These are phyloP conservation scores for Mycosphaerella arachidis DNA, from an alignment of 2,329 filamentous ascomycete species.

Conservation along the genomic window DNA sequence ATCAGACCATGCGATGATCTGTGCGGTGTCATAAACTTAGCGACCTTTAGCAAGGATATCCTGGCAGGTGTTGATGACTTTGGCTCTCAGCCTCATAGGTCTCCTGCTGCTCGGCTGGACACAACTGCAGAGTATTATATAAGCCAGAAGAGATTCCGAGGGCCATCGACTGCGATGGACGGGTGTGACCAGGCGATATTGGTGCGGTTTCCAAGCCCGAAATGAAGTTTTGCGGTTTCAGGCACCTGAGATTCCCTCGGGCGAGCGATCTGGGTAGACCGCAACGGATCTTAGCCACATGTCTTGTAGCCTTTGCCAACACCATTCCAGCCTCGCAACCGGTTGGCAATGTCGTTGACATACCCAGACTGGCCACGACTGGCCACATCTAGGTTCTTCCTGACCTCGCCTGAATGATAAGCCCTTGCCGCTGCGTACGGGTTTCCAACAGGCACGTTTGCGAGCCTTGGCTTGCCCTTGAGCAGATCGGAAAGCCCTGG, in stretches of 20 bases:
- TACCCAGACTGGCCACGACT: constrained; percentile 10
- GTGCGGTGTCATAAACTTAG: no score
- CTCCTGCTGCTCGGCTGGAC: no score
- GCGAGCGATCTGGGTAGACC: background rate
- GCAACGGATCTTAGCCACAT: constrained; percentile 1
- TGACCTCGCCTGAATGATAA: constrained; percentile 12
- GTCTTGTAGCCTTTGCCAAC: constrained; percentile 7
- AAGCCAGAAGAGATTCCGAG: no score
- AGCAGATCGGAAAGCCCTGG: constrained; percentile 11
- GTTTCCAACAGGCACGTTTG: constrained; percentile 4
- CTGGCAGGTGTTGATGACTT: no score
- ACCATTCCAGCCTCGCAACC: constrained; percentile 25
- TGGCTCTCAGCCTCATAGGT: no score
- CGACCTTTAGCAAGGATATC: no score
- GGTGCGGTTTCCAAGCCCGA: no score
- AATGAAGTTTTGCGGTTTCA: no score
- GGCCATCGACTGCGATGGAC: no score
- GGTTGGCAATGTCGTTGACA: constrained; percentile 24
- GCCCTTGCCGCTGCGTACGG: constrained; percentile 14
- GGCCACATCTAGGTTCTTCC: constrained; percentile 5
- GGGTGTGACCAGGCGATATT: no score
- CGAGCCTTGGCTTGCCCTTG: constrained; percentile 3
- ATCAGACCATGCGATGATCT: background rate
- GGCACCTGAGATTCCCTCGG: background rate
- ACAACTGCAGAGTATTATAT: no score